Percentiles rank a stretch among this genome's conserved stretches.
phyloP scores from a whole-genome alignment of 2,329 filamentous ascomycete species.

The Fusarium siculi region DNA sequence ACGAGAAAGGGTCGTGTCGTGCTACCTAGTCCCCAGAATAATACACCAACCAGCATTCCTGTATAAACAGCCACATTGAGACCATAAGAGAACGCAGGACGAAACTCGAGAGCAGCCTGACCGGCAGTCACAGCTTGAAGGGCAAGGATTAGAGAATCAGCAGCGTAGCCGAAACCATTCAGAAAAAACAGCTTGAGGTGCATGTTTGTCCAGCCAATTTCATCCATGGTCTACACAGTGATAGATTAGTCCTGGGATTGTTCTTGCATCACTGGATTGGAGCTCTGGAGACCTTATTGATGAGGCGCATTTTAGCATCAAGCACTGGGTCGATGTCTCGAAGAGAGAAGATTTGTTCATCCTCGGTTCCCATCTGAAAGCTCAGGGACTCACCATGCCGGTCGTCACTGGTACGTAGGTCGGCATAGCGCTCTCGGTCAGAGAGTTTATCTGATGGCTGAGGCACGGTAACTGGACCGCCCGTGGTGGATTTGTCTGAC shows the following conservation, averaged over 20 bases:
- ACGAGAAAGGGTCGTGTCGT: too few species aligned
- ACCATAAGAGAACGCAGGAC: neutral
- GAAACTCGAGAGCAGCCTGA: neutral
- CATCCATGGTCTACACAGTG: neutral
- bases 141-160: neutral
- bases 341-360: neutral
- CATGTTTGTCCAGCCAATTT: neutral
- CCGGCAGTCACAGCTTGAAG: neutral
- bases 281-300: neutral
- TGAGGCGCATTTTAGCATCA: neutral
- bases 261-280: fast-evolving
- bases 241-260: neutral
- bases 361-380: neutral
- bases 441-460: neutral
- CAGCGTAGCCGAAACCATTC: neutral
- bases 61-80: neutral
- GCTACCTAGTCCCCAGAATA: neutral
- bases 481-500: neutral
- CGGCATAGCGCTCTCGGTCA: neutral
- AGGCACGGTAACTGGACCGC: neutral
- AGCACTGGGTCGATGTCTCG: neutral
- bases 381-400: neutral
- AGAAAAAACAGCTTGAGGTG: neutral
- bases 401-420: neutral
- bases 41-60: neutral